Conservation (phyloP, 306 rosid species). For the Prunus persica region Prunus_persica_NCBIv2 NC_034013.1:2067001-2067500, state of each 20-base stretch:
- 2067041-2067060: too few relatives aligned
- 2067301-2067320: background rate
- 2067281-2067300: background rate
- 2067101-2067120: background rate
- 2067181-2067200: background rate
- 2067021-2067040: too few relatives aligned
- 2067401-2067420: constrained; percentile 80
- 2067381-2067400: constrained; percentile 83
- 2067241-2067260: background rate
- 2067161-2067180: background rate
- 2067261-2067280: background rate
- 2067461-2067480: constrained; percentile 7
- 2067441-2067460: constrained; percentile 43
- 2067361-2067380: constrained; percentile 90
- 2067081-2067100: background rate
- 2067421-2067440: constrained; percentile 89
- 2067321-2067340: constrained; percentile 41
- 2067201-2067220: background rate
- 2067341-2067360: constrained; percentile 74
- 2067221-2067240: background rate
- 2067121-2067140: background rate
- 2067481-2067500: background rate
- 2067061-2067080: background rate
- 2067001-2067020: too few relatives aligned
- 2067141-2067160: background rate